Percentiles rank a stretch among this genome's conserved stretches.
phyloP scores from a whole-genome alignment of 305 asterid genomes.

The Fraxinus velutina region DNA sequence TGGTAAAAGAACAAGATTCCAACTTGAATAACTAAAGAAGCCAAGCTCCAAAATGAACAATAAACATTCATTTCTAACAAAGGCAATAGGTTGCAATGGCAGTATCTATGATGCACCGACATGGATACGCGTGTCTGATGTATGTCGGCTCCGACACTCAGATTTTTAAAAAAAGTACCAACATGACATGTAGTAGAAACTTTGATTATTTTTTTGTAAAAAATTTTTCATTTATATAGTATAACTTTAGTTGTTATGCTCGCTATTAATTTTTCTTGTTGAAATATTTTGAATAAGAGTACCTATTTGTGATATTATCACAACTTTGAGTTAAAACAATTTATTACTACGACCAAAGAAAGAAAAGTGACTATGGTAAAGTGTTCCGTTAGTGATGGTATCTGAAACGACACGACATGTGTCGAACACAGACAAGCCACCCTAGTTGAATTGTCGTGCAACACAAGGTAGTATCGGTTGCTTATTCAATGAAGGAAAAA shows the following conservation, averaged over 20 bases:
- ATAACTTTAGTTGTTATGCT: not conserved
- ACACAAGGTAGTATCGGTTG: not conserved
- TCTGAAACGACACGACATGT: not conserved
- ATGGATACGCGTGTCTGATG: not conserved
- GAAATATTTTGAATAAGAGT: not conserved
- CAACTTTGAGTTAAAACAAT: not conserved
- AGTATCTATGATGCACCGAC: not conserved
- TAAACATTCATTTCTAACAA: not conserved
- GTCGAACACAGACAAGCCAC: not conserved
- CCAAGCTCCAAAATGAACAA: conserved; percentile 1
- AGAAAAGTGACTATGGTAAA: not conserved
- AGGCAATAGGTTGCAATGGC: not conserved
- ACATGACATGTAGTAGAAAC: not conserved
- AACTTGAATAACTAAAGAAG: conserved; percentile 20
- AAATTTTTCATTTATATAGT: not conserved
- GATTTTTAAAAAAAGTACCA: not conserved
- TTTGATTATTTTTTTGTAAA: not conserved
- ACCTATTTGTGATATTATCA: not conserved
- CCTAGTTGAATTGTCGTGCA: not conserved
- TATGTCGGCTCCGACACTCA: not conserved
- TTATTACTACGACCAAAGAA: not conserved
- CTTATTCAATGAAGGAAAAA: not conserved
- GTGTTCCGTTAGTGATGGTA: not conserved
- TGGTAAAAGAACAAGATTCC: conserved; percentile 13
- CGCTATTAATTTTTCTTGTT: too few relatives aligned